phyloP scores from a whole-genome alignment of 2,329 filamentous ascomycete genomes.

The Pseudodiploospora longispora region DNA sequence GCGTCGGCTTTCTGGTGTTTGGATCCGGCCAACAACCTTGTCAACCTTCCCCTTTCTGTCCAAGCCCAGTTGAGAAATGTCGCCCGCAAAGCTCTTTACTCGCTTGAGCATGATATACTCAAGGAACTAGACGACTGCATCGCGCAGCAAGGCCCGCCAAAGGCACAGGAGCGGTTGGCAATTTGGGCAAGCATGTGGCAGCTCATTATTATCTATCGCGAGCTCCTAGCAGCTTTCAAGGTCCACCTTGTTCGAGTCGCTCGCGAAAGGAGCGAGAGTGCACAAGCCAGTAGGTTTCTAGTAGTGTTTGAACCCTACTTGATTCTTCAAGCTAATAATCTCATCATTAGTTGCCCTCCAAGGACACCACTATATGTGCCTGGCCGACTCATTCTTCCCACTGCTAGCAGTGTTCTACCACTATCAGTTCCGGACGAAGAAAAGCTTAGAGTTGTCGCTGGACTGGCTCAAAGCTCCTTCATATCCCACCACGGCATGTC shows the following conservation, averaged over 20 bases:
- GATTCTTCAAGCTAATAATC: neutral
- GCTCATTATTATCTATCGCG: conserved; percentile 40
- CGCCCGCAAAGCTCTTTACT: conserved; percentile 28
- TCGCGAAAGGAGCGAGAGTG: conserved; percentile 14
- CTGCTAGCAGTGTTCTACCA: conserved; percentile 31
- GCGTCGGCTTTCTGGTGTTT: conserved; percentile 33
- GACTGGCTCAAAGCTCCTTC: conserved; percentile 27
- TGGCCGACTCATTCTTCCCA: conserved; percentile 28
- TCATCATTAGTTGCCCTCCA: conserved; percentile 11
- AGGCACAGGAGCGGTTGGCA: conserved; percentile 32
- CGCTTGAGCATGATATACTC: conserved; percentile 31
- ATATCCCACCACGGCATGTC: conserved; percentile 17
- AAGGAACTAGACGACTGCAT: conserved; percentile 32
- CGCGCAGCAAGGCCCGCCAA: conserved; percentile 29
- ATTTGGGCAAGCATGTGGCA: conserved; percentile 43
- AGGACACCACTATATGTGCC: conserved; percentile 16
- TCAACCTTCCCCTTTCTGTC: conserved; percentile 29
- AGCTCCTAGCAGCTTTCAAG: conserved; percentile 28
- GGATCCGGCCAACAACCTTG: conserved; percentile 28
- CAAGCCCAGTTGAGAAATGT: conserved; percentile 32
- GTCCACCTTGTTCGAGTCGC: conserved; percentile 18
- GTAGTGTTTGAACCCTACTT: neutral
- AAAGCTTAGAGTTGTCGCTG: conserved; percentile 30
- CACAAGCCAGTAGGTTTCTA: conserved; percentile 10
- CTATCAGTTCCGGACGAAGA: conserved; percentile 33